Base-by-base conservation (phyloP, 2,329 filamentous ascomycete species). In the Chalara sp. region DNA sequence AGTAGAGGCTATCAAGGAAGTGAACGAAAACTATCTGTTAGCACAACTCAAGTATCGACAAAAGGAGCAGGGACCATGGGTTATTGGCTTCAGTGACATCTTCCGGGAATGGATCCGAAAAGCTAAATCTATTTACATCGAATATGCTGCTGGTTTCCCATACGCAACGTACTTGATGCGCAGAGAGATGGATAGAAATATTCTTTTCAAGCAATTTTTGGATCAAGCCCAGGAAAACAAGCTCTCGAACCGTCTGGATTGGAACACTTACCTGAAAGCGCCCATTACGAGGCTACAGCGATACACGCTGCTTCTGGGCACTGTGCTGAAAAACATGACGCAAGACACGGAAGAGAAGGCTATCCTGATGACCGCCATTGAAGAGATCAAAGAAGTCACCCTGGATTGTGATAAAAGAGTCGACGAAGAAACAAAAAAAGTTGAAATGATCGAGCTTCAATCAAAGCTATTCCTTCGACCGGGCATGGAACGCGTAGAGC, bases 81-180 rank as follows among this genome's bases (percentile, higher is more conserved):
- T 99, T 52, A 76, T 81, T 10, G 93, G 93, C 3, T 96, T 96
- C 70, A 96, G 91, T 65, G 93, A 97, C 63, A 89, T 99, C 46
- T 97, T 99, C 74, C 79, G 93, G 52, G 93, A 99, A 70, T 99
- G 93, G 93, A 96, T 97, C 55, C 82, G 93, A 56, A 97, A 96
- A 68, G 93, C 93, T 32, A 89, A 86, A 67, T 74, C 79, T 2
- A 86, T 89, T 8, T 99, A 97, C 65, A 83, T 96, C 54, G 90
- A 95, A 52, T 99, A 97, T 67, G 92, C 92, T 39, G 84, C 86
- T 1, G 84, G 84, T 0, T 97, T 93, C 60, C 92, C 92, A 0
- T 83, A 85, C 52, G 92, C 93, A 1, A 84, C 83, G 37, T 91
- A 88, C 64, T 74, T 91, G 48, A 82, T 99, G 13, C 85, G 90